Percentiles rank a stretch among this genome's conserved stretches.
Evolutionary conservation across 768 basidiomycete species (phyloP).

Genomic region (Mycena galericulata): DNA sequence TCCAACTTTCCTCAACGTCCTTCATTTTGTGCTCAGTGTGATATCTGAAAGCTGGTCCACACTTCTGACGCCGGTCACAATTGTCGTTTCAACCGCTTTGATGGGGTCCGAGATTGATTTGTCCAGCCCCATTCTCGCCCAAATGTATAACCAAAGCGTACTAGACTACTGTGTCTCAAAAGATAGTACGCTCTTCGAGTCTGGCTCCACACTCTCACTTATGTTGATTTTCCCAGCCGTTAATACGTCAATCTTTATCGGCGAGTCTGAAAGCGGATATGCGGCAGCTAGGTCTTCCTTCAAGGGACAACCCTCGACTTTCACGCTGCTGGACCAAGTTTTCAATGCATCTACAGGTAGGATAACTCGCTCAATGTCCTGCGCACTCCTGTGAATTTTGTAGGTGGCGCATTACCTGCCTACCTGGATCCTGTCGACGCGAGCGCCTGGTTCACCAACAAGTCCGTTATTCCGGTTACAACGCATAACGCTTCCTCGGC

Average conservation of each 20-base stretch:
- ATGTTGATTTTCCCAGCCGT: too few relatives aligned
- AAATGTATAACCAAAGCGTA: background rate
- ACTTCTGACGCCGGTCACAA: conserved; percentile 11
- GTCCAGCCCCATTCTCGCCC: background rate
- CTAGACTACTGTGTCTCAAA: too few relatives aligned
- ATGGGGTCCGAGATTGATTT: background rate
- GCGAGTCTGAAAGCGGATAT: background rate
- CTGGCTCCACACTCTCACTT: too few relatives aligned
- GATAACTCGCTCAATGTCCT: background rate
- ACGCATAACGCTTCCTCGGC: background rate
- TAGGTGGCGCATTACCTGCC: background rate
- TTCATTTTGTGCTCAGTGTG: too few relatives aligned
- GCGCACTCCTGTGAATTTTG: too few relatives aligned
- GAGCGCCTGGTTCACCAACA: background rate
- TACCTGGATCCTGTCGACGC: background rate
- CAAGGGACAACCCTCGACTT: background rate
- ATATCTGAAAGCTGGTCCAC: background rate
- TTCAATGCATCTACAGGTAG: background rate
- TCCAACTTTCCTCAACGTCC: background rate
- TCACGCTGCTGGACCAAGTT: background rate
- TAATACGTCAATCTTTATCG: too few relatives aligned
- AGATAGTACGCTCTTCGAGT: too few relatives aligned
- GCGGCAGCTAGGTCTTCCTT: background rate
- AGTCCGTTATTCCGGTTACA: background rate
- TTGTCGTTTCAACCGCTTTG: background rate